Evolutionary conservation across 495 filamentous ascomycete genomes (phyloP).

Genomic region (Penicillium macrosclerotiorum): DNA sequence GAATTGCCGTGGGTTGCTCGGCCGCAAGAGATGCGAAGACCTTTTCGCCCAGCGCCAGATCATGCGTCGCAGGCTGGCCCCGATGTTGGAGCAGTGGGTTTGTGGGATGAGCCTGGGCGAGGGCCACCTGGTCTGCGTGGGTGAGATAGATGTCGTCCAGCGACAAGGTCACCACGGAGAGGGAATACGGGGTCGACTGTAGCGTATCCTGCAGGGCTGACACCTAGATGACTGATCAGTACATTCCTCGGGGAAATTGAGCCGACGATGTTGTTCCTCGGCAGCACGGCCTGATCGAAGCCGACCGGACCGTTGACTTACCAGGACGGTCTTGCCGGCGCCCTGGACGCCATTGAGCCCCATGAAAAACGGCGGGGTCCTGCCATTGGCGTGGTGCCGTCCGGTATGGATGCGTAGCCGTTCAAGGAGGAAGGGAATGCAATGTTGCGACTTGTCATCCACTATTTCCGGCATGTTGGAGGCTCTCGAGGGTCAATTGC

Average conservation of each 20-base stretch:
- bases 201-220: constrained; percentile 66
- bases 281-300: not conserved
- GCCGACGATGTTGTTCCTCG: constrained; percentile 11
- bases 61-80: constrained; percentile 85
- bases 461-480: constrained; percentile 53
- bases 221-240: constrained; percentile 42
- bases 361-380: constrained; percentile 57
- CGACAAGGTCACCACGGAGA: constrained; percentile 74
- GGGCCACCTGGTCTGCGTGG: constrained; percentile 64
- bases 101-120: constrained; percentile 58
- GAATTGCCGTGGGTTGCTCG: constrained; percentile 58
- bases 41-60: constrained; percentile 59
- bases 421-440: constrained; percentile 79
- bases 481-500: not conserved
- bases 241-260: constrained; percentile 2
- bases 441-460: constrained; percentile 85
- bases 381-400: constrained; percentile 27
- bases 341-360: constrained; percentile 73
- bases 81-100: constrained; percentile 81
- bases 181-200: constrained; percentile 58
- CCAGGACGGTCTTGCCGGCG: constrained; percentile 87
- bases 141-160: constrained; percentile 91
- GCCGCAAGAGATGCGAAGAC: constrained; percentile 62
- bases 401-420: constrained; percentile 54
- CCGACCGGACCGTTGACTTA: constrained; percentile 32